Evolutionary conservation across 306 rosid genomes (phyloP).

Genomic region (Citrullus mucosospermus): DNA sequence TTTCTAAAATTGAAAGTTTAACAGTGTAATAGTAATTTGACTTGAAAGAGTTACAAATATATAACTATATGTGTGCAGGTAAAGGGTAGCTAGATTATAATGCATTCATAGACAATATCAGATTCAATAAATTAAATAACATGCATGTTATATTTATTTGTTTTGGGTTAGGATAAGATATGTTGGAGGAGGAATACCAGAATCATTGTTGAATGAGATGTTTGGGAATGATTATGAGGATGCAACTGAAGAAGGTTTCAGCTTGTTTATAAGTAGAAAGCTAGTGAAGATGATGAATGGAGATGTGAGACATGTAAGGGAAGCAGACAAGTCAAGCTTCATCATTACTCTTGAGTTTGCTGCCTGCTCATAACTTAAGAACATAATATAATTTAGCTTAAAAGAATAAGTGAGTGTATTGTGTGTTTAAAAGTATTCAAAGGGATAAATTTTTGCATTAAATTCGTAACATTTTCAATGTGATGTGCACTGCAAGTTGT

Average conservation of each 20-base stretch:
- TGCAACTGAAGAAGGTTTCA: slow-evolving; percentile 62
- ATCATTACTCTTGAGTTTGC: slow-evolving; percentile 68
- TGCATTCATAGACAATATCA: no score
- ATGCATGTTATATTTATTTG: no score
- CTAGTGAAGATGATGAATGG: slow-evolving; percentile 84
- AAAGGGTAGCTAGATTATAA: no score
- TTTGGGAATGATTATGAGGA: slow-evolving; percentile 39
- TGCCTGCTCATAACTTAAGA: background rate
- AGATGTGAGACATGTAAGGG: slow-evolving; percentile 62
- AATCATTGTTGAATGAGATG: slow-evolving; percentile 67
- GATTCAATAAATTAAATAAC: no score
- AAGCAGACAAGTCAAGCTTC: slow-evolving; percentile 58
- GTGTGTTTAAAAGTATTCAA: background rate
- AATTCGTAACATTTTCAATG: background rate
- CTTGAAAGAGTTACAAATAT: no score
- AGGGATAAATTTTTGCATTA: background rate
- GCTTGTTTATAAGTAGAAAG: slow-evolving; percentile 70
- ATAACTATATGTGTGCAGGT: no score
- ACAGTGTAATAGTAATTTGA: no score
- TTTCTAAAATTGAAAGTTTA: no score
- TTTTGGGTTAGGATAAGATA: slow-evolving; percentile 41
- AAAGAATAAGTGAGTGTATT: no score
- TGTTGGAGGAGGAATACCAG: slow-evolving; percentile 63
- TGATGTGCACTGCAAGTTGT: background rate
- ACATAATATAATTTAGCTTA: background rate